Percentiles rank a stretch among this genome's conserved stretches.
These are phyloP conservation scores for Xylaria polymorpha DNA, from an alignment of 2,329 filamentous ascomycete species.

Conservation along the genomic window DNA sequence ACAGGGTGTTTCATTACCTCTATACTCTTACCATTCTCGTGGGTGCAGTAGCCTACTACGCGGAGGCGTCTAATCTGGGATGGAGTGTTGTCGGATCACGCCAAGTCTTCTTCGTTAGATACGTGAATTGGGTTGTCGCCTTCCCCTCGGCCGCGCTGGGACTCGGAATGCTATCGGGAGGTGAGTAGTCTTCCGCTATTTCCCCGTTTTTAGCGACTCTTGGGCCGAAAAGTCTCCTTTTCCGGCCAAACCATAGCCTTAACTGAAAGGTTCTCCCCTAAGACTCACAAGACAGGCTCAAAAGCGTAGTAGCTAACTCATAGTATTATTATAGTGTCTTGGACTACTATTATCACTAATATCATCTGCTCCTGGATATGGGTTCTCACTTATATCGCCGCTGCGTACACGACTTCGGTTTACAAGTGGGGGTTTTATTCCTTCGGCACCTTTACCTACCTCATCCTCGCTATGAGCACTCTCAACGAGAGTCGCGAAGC, in stretches of 20 bases:
- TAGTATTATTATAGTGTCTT: conserved; percentile 52
- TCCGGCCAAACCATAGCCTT: no score
- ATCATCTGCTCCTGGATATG: conserved; percentile 61
- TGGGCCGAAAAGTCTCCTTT: no score
- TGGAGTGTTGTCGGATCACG: conserved; percentile 52
- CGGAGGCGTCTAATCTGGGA: conserved; percentile 61
- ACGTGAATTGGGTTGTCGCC: conserved; percentile 60
- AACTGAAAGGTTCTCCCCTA: no score
- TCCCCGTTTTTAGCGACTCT: not conserved
- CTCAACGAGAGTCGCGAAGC: conserved; percentile 53
- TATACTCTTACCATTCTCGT: conserved; percentile 59
- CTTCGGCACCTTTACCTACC: conserved; percentile 59
- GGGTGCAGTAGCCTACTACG: conserved; percentile 61
- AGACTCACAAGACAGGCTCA: not conserved
- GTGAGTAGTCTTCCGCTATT: not conserved
- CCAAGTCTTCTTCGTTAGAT: conserved; percentile 65
- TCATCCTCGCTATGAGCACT: conserved; percentile 58
- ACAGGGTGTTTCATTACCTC: conserved; percentile 66
- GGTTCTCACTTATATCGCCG: conserved; percentile 60
- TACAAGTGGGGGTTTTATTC: conserved; percentile 68
- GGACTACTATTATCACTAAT: conserved; percentile 63
- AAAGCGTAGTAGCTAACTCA: not conserved
- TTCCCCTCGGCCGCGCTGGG: conserved; percentile 58
- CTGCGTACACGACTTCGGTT: conserved; percentile 57
- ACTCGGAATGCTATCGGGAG: conserved; percentile 59